phyloP scores from a whole-genome alignment of 1,284 basidiomycete genomes.

The Xanthoconium separans region DNA sequence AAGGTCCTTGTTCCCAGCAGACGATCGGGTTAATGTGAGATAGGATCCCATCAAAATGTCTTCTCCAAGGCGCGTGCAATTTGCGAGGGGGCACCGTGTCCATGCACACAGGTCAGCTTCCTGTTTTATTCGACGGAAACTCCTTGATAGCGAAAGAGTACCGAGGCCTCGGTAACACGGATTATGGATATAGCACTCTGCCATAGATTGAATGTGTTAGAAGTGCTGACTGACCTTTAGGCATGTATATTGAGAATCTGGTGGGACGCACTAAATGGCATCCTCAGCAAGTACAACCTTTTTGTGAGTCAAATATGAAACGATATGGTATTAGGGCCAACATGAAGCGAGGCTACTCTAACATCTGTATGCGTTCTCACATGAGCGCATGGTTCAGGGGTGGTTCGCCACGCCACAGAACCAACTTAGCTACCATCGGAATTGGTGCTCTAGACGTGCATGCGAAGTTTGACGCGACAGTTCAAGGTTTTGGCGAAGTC shows the following conservation, averaged over 20 bases:
- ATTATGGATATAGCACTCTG: neutral
- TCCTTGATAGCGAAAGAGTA: neutral
- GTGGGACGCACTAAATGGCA: neutral
- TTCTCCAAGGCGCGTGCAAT: neutral
- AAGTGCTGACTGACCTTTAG: neutral
- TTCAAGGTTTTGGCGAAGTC: conserved; percentile 31
- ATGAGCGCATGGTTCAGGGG: conserved; percentile 9
- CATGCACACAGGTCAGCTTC: neutral
- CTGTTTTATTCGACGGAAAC: neutral
- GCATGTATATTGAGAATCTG: neutral
- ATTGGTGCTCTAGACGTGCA: neutral
- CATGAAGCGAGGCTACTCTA: conserved; percentile 18
- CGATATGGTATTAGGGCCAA: conserved; percentile 16
- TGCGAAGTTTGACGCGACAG: neutral
- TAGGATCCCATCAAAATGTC: conserved; percentile 34
- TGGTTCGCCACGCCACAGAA: conserved; percentile 15
- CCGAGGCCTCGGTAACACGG: neutral
- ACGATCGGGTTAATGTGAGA: conserved; percentile 1
- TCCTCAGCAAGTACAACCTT: neutral
- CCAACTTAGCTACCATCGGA: conserved; percentile 5
- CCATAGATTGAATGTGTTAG: neutral
- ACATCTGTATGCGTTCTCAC: conserved; percentile 14
- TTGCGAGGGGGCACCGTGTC: neutral
- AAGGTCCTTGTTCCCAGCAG: conserved; percentile 2
- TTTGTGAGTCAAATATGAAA: conserved; percentile 1